Base-by-base conservation (phyloP, 2,329 filamentous ascomycete species). In the Helminthosporium solani region DNA sequence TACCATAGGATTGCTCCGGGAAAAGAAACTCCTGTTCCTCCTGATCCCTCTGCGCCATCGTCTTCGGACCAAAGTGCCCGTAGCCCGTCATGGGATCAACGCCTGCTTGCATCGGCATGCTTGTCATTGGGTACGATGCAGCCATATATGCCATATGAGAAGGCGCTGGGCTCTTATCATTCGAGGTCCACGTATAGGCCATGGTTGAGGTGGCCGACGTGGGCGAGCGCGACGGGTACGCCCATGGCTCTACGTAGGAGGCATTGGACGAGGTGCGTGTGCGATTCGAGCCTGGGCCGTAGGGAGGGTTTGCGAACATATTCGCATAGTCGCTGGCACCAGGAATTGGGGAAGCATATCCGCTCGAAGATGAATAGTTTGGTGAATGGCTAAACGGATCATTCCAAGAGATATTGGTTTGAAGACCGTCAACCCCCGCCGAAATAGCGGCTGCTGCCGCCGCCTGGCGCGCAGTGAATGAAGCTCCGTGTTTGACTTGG, bases 201-300 rank as follows among this genome's bases (percentile, higher is more conserved):
- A 68, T 56, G 15, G 61, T 64, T 2, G 67, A 70, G 7, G 61
- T 61, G 12, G 64, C 60, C 1, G 66, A 70, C 0, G 62, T 63
- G 6, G 68, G 68, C 3, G 68, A 71, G 12, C 57, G 57, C 1
- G 67, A 66, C 16, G 58, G 60, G 28, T 58, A 63, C 3, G 49
- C 42, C 65, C 66, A 70, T 1, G 54, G 58, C 30, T 68, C 67
- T 33, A 63, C 57, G 35, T 63, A 63, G 1, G 68, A 71, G 6
- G 66, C 68, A 33, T 68, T 67, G 3, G 68, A 71, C 5, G 64
- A 60, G 12, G 66, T 66, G 46, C 67, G 67, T 31, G 67, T 67
- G 43, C 67, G 67, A 28, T 52, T 60, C 3, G 55, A 30, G 7
- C 50, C 50, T 16, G 56, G 33, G 16, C 56, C 57, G 30, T 66